Conservation (phyloP, 257 asterid genomes). For the Buddleja alternifolia region DNA sequence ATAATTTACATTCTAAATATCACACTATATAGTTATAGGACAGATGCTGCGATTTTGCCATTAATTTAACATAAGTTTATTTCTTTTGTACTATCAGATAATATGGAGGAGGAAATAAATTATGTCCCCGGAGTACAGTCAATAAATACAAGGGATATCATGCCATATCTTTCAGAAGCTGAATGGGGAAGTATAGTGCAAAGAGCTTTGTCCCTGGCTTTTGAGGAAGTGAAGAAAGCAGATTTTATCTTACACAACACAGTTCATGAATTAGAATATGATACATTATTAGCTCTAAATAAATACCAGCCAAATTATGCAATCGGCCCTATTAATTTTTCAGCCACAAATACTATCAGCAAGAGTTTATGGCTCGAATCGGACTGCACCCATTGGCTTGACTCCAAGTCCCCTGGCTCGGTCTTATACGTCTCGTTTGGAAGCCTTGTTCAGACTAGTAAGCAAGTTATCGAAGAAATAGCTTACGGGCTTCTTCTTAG, state of each 20-base stretch:
- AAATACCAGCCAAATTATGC: conserved; percentile 40
- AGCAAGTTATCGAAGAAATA: conserved; percentile 37
- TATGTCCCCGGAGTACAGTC: conserved; percentile 61
- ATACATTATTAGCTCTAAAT: conserved; percentile 39
- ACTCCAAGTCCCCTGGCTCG: conserved; percentile 40
- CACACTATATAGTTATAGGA: too few relatives aligned
- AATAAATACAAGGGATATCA: conserved; percentile 46
- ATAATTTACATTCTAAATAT: too few relatives aligned
- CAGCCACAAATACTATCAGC: conserved; percentile 4
- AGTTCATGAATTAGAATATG: conserved; percentile 50
- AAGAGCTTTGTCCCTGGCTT: conserved; percentile 32
- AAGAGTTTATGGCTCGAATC: conserved; percentile 42
- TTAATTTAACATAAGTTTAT: too few relatives aligned
- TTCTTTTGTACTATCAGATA: conserved; percentile 30
- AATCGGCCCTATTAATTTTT: conserved; percentile 45
- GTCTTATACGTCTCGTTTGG: conserved; percentile 59
- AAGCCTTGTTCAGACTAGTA: conserved; percentile 33
- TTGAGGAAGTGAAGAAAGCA: conserved; percentile 42
- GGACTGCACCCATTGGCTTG: conserved; percentile 47
- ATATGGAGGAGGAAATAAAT: conserved; percentile 40
- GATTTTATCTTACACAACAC: conserved; percentile 66
- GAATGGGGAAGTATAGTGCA: conserved; percentile 23
- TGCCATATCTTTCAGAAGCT: conserved; percentile 33
- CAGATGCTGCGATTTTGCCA: too few relatives aligned
- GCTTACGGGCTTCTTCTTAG: conserved; percentile 54